phyloP scores from a whole-genome alignment of 176 grass and related monocot species.

The Eleusine indica region DNA sequence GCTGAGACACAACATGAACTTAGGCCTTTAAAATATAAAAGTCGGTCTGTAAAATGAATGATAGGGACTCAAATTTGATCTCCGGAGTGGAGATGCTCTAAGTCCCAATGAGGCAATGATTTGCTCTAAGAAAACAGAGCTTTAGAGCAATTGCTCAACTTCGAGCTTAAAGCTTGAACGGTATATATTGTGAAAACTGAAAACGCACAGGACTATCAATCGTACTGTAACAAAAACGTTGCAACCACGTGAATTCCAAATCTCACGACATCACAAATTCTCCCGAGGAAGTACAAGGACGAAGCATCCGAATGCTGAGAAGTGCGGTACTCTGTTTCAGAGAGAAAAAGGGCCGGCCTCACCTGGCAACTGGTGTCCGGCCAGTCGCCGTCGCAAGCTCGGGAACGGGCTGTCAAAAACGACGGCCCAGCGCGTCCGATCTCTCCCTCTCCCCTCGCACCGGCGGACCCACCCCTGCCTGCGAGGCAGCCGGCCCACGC shows the following conservation, averaged over 20 bases:
- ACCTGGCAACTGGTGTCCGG: too few relatives aligned
- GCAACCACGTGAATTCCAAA: background rate
- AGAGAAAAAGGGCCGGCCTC: background rate
- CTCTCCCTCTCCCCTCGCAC: background rate
- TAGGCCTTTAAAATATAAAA: too few relatives aligned
- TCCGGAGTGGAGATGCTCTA: too few relatives aligned
- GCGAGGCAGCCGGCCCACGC: background rate
- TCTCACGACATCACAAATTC: background rate
- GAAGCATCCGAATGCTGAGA: background rate
- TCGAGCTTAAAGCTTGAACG: background rate
- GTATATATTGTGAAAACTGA: too few relatives aligned
- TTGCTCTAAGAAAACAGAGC: too few relatives aligned
- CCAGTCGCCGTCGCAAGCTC: constrained; percentile 11
- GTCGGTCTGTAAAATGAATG: too few relatives aligned
- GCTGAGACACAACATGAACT: too few relatives aligned
- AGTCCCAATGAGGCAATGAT: too few relatives aligned
- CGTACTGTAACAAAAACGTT: background rate
- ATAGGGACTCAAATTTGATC: too few relatives aligned
- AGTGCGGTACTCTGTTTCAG: background rate
- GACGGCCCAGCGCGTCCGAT: constrained; percentile 43
- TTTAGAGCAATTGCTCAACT: too few relatives aligned
- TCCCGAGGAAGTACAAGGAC: background rate
- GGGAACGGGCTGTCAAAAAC: constrained; percentile 35
- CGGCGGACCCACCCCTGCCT: constrained; percentile 21
- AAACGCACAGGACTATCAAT: background rate